Conservation (phyloP, 352 stramenopile genomes). For the Thalassiosira mediterranea region DNA sequence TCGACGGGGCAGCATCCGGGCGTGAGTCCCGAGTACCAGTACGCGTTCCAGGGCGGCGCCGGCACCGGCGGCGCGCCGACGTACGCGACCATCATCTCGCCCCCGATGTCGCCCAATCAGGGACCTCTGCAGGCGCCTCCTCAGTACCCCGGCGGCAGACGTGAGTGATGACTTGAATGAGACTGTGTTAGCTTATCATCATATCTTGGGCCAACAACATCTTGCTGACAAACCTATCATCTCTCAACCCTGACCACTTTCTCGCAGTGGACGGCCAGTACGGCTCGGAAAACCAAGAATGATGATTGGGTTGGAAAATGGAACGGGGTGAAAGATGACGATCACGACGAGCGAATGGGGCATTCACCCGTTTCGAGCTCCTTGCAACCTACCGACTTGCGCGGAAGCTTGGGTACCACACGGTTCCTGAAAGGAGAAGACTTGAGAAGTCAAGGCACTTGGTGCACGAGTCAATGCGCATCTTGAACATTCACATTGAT, state of each 20-base stretch:
- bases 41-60: background rate
- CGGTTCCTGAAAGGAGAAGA: too few species aligned
- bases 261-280: constrained; percentile 6
- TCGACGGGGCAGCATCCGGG: constrained; percentile 7
- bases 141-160: constrained; percentile 17
- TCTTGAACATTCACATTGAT: too few species aligned
- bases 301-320: too few species aligned
- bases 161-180: constrained; percentile 2
- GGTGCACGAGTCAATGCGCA: too few species aligned
- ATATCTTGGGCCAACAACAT: too few species aligned
- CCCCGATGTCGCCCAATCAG: constrained; percentile 29
- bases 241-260: background rate
- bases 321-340: too few species aligned
- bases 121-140: constrained; percentile 11
- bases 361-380: too few species aligned
- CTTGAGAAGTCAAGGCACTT: too few species aligned
- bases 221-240: background rate
- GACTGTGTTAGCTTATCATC: background rate
- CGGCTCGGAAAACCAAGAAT: constrained; percentile 40
- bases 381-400: too few species aligned
- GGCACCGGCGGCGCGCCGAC: constrained; percentile 8
- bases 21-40: constrained; percentile 22
- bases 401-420: too few species aligned
- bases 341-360: too few species aligned
- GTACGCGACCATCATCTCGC: constrained; percentile 42